Percentiles rank a stretch among this genome's conserved stretches.
These are phyloP conservation scores for Rhododendron ovatum DNA, from an alignment of 148 eudicot species.

Conservation along the genomic window DNA sequence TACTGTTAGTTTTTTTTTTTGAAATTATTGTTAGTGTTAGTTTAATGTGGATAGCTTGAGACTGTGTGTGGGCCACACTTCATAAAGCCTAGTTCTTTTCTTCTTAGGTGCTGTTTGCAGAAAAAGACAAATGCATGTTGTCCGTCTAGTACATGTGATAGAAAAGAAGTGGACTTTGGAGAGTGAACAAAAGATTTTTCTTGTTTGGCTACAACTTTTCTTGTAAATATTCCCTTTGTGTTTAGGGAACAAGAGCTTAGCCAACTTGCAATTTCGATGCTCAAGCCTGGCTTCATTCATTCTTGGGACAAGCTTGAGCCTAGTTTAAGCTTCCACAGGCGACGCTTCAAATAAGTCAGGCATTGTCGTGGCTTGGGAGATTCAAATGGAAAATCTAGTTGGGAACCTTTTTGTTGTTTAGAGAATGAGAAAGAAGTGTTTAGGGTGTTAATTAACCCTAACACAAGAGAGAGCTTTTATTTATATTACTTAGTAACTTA, in stretches of 20 bases:
- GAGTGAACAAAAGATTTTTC: not conserved
- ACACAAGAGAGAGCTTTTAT: no score
- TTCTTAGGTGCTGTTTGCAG: not conserved
- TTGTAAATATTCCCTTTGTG: not conserved
- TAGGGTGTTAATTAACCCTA: no score
- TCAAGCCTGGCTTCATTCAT: not conserved
- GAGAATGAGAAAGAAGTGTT: no score
- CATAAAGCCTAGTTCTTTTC: not conserved
- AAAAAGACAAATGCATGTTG: not conserved
- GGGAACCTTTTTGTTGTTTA: not conserved
- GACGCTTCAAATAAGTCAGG: not conserved
- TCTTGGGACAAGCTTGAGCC: not conserved
- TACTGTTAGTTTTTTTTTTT: not conserved
- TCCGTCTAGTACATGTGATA: not conserved
- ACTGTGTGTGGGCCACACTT: not conserved
- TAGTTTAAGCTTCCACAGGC: not conserved
- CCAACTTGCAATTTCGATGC: not conserved
- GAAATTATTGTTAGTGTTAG: not conserved
- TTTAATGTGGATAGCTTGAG: not conserved
- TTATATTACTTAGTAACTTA: no score
- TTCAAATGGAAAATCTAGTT: not conserved
- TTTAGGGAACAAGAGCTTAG: not conserved
- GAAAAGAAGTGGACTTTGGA: not conserved
- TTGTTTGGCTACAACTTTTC: not conserved
- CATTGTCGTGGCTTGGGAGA: not conserved